phyloP scores from a whole-genome alignment of 805 yeast genomes.

The Yamadazyma akitaensis region DNA sequence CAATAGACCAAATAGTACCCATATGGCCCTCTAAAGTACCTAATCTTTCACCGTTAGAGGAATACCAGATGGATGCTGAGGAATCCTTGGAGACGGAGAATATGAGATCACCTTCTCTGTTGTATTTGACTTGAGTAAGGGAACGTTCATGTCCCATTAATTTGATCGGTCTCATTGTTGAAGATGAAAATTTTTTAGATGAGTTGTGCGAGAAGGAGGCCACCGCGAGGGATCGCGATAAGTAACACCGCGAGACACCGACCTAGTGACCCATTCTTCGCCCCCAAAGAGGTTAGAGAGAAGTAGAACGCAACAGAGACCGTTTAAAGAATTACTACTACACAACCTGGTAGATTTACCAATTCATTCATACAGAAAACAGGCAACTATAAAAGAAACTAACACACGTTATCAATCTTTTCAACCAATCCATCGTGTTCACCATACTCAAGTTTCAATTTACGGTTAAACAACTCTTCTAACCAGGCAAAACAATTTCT shows the following conservation, averaged over 20 bases:
- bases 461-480: slow-evolving; percentile 67
- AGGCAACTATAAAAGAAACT: not conserved
- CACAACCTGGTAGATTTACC: too few species aligned
- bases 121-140: slow-evolving; percentile 91
- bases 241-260: not conserved
- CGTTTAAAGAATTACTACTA: too few species aligned
- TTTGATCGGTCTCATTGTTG: slow-evolving; percentile 48
- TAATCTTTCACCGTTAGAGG: slow-evolving; percentile 92
- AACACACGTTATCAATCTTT: slow-evolving; percentile 65
- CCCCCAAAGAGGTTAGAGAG: not conserved
- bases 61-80: slow-evolving; percentile 87
- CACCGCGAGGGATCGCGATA: not conserved
- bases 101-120: slow-evolving; percentile 91
- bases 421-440: slow-evolving; percentile 50
- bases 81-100: slow-evolving; percentile 91
- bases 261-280: not conserved
- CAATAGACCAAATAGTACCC: slow-evolving; percentile 96
- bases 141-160: slow-evolving; percentile 97
- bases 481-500: slow-evolving; percentile 63
- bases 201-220: not conserved
- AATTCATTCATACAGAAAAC: too few species aligned
- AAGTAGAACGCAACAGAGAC: too few species aligned
- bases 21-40: slow-evolving; percentile 84
- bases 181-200: slow-evolving; percentile 11
- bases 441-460: slow-evolving; percentile 64